Base-by-base conservation (phyloP, 2,329 filamentous ascomycete genomes). In the Epichloe brachyelytri region DNA sequence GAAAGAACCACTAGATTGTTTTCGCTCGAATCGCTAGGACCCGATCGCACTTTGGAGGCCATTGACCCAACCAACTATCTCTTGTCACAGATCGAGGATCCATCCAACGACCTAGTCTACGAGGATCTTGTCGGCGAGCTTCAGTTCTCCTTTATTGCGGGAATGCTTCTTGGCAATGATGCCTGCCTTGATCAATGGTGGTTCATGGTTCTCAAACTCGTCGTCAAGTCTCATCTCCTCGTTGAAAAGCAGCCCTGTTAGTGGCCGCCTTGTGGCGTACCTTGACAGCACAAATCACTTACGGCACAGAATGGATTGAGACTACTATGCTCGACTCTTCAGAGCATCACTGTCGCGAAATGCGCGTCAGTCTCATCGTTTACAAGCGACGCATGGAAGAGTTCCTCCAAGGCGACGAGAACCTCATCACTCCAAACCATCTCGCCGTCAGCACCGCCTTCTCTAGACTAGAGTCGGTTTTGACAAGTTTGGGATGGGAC, bases 161-260 rank as follows among this genome's bases (percentile, higher is more conserved):
- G 79, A 38, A 72, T 76, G 60, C 71, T 78, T 50, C 71, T 83
- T 1, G 74, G 75, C 40, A 83, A 81, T 60, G 65, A 76, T 41
- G 69, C 76, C 8, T 83, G 79, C 56, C 67, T 81, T 43, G 77
- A 80, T 54, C 79, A 83, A 54, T 83, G 79, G 80, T 78, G 73
- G 68, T 71, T 79, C 57, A 70, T 80, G 54, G 62, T 75, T 3
- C 68, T 76, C 39, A 71, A 68, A 46, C 59, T 80, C 36, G 58
- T 80, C 11, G 70, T 83, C 45, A 71, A 72, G 26, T 72, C 77
- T 2, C 72, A 74, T 58, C 55, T 58, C 10, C 71, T 83, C 1
- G 64, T 70, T 0, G 53, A 65, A 20, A 58, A 61, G 3, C 65
- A 66, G 2, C 78, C 79, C 50, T 54, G 0, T 69, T 83, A 34